These are phyloP conservation scores for Cryptococcus maquisensis DNA, from an alignment of 1,284 basidiomycete genomes.

Conservation along the genomic window DNA sequence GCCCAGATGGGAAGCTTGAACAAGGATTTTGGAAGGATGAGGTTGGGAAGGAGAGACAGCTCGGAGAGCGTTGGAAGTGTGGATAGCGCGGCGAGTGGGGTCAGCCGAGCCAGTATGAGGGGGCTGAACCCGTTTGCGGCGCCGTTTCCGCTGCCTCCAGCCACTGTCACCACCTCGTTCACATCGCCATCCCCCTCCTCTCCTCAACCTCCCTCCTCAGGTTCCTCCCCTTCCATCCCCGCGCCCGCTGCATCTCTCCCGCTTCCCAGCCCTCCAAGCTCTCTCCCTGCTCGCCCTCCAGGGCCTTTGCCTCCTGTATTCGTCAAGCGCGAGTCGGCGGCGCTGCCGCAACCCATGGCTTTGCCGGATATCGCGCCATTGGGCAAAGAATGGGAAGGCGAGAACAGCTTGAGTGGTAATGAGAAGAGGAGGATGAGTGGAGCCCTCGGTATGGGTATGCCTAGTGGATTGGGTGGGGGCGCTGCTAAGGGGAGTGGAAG, in stretches of 20 bases:
- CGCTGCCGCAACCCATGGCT: conserved; percentile 35
- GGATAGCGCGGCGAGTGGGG: background rate
- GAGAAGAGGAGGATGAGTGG: conserved; percentile 21
- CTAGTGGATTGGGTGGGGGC: background rate
- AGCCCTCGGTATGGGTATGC: background rate
- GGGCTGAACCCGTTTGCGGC: conserved; percentile 3
- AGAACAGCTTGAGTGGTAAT: conserved; percentile 24
- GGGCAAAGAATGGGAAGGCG: conserved; percentile 27
- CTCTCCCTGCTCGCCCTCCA: conserved; percentile 22
- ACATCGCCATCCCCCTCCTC: background rate
- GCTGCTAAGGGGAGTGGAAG: background rate
- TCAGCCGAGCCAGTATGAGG: background rate
- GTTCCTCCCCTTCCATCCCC: background rate
- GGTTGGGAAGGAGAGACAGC: background rate
- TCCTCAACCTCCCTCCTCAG: background rate
- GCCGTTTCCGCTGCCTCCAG: background rate
- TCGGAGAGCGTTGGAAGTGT: background rate
- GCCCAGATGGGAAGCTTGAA: background rate
- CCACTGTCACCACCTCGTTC: background rate
- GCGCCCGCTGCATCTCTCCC: conserved; percentile 4
- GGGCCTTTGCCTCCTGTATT: conserved; percentile 28
- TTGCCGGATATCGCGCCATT: conserved; percentile 30
- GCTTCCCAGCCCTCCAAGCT: conserved; percentile 6
- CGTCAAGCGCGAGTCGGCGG: conserved; percentile 30
- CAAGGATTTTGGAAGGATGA: background rate